Evolutionary conservation across 768 basidiomycete species (phyloP).

Genomic region (Russula sp.): DNA sequence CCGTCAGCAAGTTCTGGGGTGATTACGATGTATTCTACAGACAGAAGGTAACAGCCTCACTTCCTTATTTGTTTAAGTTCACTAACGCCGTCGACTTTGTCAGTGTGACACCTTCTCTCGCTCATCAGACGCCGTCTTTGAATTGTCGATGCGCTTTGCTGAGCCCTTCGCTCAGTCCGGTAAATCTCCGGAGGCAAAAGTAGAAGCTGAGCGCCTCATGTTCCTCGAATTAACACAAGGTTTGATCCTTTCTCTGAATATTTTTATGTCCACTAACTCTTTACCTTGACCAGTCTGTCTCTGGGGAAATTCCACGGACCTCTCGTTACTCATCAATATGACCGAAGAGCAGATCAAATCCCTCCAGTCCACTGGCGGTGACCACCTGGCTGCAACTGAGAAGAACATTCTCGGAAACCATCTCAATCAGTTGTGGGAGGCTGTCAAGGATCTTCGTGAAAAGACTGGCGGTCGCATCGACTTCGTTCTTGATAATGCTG

Average conservation of each 20-base stretch:
- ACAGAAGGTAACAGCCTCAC: slow-evolving; percentile 60
- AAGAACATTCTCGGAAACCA: slow-evolving; percentile 95
- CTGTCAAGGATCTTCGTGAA: slow-evolving; percentile 55
- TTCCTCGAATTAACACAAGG: slow-evolving; percentile 93
- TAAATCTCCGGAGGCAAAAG: slow-evolving; percentile 48
- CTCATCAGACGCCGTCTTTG: slow-evolving; percentile 88
- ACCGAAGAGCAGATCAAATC: slow-evolving; percentile 95
- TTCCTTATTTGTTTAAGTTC: neutral
- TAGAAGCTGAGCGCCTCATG: slow-evolving; percentile 77
- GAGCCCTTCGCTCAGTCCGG: slow-evolving; percentile 70
- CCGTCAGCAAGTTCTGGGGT: slow-evolving; percentile 83
- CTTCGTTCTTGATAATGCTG: slow-evolving; percentile 86
- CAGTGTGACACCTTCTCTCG: slow-evolving; percentile 95
- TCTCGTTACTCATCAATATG: slow-evolving; percentile 95
- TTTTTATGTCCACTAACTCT: slow-evolving; percentile 6
- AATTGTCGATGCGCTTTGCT: slow-evolving; percentile 87
- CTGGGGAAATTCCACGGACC: slow-evolving; percentile 96
- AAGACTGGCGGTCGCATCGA: slow-evolving; percentile 41
- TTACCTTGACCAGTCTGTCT: slow-evolving; percentile 66
- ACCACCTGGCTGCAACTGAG: slow-evolving; percentile 89
- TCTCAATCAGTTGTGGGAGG: slow-evolving; percentile 65
- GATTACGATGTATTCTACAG: slow-evolving; percentile 94
- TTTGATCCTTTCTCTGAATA: slow-evolving; percentile 35
- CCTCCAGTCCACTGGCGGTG: slow-evolving; percentile 96
- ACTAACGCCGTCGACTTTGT: slow-evolving; percentile 1